Conservation (phyloP, 371 early-diverging fungal genomes). For the Batkoa obscura region DNA sequence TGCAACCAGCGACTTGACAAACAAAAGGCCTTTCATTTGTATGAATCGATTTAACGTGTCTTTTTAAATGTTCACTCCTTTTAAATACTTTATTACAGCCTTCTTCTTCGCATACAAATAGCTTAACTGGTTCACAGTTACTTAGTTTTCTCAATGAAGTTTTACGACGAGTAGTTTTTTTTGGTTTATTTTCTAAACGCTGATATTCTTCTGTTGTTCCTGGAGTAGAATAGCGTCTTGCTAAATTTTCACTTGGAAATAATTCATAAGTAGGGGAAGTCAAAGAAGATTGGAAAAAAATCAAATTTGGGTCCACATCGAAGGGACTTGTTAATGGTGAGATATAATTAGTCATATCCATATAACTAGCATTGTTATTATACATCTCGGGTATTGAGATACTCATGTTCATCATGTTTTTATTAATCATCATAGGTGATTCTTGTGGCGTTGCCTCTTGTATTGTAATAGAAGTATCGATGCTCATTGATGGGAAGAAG, state of each 20-base stretch:
- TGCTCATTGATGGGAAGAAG: no score
- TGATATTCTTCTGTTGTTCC: not conserved
- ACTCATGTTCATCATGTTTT: no score
- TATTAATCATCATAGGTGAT: no score
- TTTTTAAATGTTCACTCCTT: slow-evolving; percentile 61
- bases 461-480: no score
- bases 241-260: not conserved
- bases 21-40: slow-evolving; percentile 34
- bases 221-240: not conserved
- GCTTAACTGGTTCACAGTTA: not conserved
- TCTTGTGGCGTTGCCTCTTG: no score
- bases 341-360: no score
- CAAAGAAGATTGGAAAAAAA: no score
- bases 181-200: not conserved
- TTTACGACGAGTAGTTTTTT: not conserved
- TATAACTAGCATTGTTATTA: no score
- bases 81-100: slow-evolving; percentile 63
- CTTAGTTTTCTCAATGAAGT: not conserved
- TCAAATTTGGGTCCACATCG: no score
- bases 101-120: not conserved
- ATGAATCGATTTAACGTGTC: slow-evolving; percentile 50
- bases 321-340: no score
- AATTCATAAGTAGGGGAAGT: not conserved
- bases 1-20: slow-evolving; percentile 49
- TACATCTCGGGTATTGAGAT: no score